These are phyloP conservation scores for Aspergillus hancockii DNA, from an alignment of 495 filamentous ascomycete species.

Conservation along the genomic window DNA sequence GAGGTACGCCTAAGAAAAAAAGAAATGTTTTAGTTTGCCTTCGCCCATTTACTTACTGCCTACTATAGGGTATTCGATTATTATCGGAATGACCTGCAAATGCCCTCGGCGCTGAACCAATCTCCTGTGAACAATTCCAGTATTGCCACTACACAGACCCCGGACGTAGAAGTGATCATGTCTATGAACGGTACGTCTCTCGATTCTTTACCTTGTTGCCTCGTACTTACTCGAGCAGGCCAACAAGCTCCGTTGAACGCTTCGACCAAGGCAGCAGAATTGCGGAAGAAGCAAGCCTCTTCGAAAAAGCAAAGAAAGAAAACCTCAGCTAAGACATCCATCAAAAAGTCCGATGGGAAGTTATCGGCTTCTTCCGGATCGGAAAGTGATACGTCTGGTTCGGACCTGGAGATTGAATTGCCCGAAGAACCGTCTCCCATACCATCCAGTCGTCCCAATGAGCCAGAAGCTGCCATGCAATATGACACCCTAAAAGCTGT, in stretches of 20 bases:
- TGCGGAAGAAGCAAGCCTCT: slow-evolving; percentile 15
- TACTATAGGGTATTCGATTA: slow-evolving; percentile 29
- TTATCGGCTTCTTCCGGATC: slow-evolving; percentile 38
- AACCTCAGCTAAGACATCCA: slow-evolving; percentile 19
- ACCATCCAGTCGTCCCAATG: slow-evolving; percentile 50
- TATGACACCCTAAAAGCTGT: slow-evolving; percentile 67
- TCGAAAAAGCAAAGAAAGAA: slow-evolving; percentile 30
- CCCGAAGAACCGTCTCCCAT: slow-evolving; percentile 54
- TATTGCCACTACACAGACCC: neutral
- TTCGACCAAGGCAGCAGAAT: neutral
- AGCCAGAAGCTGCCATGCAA: slow-evolving; percentile 53
- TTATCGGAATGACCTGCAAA: slow-evolving; percentile 33
- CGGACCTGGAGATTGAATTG: slow-evolving; percentile 45
- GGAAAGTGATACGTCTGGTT: slow-evolving; percentile 54
- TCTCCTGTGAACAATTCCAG: slow-evolving; percentile 8
- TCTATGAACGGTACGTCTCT: slow-evolving; percentile 19
- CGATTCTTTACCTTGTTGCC: neutral
- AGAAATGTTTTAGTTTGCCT: neutral
- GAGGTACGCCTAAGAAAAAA: slow-evolving; percentile 27
- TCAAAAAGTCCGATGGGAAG: slow-evolving; percentile 34
- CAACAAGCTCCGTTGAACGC: slow-evolving; percentile 9
- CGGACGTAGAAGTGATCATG: slow-evolving; percentile 3
- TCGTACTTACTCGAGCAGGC: slow-evolving; percentile 11
- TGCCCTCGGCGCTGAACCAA: slow-evolving; percentile 22
- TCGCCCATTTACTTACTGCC: slow-evolving; percentile 4